A percentile compares a stretch with the other conserved stretches of the same genome.
phyloP scores from a whole-genome alignment of 1,284 basidiomycete genomes.

The Cystobasidium sp. region DNA sequence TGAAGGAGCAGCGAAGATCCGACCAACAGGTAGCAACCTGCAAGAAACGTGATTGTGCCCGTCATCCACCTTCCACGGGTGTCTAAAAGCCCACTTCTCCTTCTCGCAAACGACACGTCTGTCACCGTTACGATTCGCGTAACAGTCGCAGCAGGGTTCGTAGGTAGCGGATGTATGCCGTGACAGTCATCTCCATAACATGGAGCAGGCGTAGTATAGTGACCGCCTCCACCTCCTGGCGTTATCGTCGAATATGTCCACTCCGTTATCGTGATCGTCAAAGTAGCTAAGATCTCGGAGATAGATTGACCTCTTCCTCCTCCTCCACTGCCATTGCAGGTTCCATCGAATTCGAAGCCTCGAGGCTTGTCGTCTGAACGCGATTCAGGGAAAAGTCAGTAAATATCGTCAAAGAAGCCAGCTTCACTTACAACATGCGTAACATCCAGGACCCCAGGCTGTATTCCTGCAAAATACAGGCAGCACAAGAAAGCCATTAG shows the following conservation, averaged over 20 bases:
- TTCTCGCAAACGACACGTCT: background rate
- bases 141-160: background rate
- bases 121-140: slow-evolving; percentile 26
- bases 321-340: slow-evolving; percentile 31
- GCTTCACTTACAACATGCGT: slow-evolving; percentile 29
- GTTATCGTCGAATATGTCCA: slow-evolving; percentile 21
- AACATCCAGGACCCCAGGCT: slow-evolving; percentile 41
- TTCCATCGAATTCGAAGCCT: slow-evolving; percentile 35
- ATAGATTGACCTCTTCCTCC: slow-evolving; percentile 38
- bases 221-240: background rate
- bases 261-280: slow-evolving; percentile 34
- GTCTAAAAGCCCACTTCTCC: no score
- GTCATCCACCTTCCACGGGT: no score
- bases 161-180: background rate
- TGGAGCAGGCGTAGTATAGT: background rate
- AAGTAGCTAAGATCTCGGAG: slow-evolving; percentile 33
- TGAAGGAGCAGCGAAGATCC: no score
- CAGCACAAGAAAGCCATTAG: background rate
- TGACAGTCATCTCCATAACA: background rate
- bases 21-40: no score
- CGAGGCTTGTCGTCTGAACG: slow-evolving; percentile 16
- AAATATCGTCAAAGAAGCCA: background rate
- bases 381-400: background rate
- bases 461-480: slow-evolving; percentile 19
- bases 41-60: no score